phyloP scores from a whole-genome alignment of 1,284 basidiomycete species.

The Vanrija sp. region DNA sequence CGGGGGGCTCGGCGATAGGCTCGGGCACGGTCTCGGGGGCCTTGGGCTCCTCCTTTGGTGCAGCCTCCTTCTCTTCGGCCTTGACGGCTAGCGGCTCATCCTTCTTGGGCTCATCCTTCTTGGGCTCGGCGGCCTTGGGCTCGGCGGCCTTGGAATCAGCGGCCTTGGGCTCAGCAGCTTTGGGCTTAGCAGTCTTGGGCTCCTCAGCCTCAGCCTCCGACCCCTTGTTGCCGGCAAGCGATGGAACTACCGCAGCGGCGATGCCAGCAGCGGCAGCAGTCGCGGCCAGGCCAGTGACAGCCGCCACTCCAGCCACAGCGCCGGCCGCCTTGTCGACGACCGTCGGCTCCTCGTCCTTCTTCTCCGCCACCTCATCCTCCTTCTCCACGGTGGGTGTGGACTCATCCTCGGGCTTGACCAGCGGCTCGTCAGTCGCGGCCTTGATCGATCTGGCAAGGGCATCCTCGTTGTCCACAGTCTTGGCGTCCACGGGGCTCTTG shows the following conservation, averaged over 20 bases:
- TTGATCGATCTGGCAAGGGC: too few relatives aligned
- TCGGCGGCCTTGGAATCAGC: background rate
- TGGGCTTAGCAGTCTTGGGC: background rate
- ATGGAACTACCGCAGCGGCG: background rate
- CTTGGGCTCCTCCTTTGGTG: background rate
- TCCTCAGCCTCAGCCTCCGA: background rate
- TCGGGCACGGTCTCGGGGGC: too few relatives aligned
- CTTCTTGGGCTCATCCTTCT: background rate
- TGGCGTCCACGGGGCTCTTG: conserved; percentile 6
- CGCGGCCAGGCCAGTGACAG: background rate
- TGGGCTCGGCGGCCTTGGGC: background rate
- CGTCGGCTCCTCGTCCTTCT: background rate
- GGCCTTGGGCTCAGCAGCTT: background rate
- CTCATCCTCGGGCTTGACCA: conserved; percentile 13
- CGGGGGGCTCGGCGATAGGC: background rate
- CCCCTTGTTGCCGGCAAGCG: too few relatives aligned
- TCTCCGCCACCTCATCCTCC: background rate
- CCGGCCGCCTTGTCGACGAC: background rate
- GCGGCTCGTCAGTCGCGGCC: conserved; percentile 12
- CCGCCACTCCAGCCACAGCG: background rate
- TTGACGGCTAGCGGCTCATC: background rate
- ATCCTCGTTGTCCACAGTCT: conserved; percentile 22
- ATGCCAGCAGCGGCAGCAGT: background rate
- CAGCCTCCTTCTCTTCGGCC: background rate
- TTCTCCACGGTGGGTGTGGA: conserved; percentile 12